These are phyloP conservation scores for Penicillium sp. DNA, from an alignment of 2,329 filamentous ascomycete species.

Conservation along the genomic window DNA sequence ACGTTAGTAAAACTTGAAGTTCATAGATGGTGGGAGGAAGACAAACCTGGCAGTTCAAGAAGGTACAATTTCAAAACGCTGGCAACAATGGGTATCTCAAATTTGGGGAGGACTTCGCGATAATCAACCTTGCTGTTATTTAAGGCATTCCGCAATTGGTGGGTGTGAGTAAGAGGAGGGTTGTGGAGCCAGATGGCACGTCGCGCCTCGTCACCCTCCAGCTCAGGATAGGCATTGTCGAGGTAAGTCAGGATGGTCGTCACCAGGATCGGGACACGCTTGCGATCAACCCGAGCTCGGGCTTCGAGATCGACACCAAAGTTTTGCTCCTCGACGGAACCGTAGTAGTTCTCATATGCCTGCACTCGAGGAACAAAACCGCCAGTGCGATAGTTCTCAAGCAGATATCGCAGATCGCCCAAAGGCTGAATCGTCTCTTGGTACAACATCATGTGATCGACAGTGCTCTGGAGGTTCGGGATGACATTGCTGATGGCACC, in stretches of 20 bases:
- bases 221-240: conserved; percentile 92
- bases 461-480: conserved; percentile 88
- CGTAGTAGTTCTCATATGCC: conserved; percentile 99
- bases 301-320: conserved; percentile 98
- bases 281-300: conserved; percentile 86
- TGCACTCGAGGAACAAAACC: conserved; percentile 87
- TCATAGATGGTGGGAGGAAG: conserved; percentile 15
- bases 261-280: conserved; percentile 88
- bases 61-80: conserved; percentile 92
- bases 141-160: conserved; percentile 77
- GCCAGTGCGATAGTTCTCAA: conserved; percentile 96
- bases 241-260: conserved; percentile 93
- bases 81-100: conserved; percentile 91
- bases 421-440: conserved; percentile 97
- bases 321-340: conserved; percentile 94
- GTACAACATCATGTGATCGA: conserved; percentile 98
- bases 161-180: conserved; percentile 80
- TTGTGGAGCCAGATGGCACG: conserved; percentile 93
- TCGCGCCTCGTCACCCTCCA: conserved; percentile 92
- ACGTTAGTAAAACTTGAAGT: conserved; percentile 12
- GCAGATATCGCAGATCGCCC: conserved; percentile 85
- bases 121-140: conserved; percentile 85
- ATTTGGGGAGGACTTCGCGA: conserved; percentile 76
- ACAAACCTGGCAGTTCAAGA: conserved; percentile 85
- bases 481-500: conserved; percentile 98